A percentile compares a stretch with the other conserved stretches of the same genome.
Conservation (phyloP, 495 filamentous ascomycete species). For the Penicillium cataractarum region DNA sequence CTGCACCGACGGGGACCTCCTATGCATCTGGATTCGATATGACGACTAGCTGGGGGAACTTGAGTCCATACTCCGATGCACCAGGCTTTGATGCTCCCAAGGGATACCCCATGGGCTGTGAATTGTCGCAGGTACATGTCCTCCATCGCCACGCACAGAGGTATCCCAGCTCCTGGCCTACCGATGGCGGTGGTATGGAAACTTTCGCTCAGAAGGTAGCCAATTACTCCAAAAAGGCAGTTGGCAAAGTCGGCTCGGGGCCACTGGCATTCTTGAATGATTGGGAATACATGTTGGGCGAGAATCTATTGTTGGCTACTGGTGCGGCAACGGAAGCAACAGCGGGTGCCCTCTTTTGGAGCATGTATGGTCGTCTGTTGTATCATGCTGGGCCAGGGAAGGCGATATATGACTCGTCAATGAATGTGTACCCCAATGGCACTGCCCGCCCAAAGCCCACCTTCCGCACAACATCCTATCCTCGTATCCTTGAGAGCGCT, state of each 20-base stretch:
- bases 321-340: constrained; percentile 55
- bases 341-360: constrained; percentile 54
- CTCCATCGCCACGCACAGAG: constrained; percentile 58
- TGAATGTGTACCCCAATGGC: constrained; percentile 49
- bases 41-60: constrained; percentile 47
- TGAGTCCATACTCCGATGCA: constrained; percentile 52
- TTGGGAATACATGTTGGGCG: constrained; percentile 52
- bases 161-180: constrained; percentile 42
- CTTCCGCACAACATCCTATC: constrained; percentile 54
- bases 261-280: constrained; percentile 54
- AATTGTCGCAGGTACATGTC: constrained; percentile 54
- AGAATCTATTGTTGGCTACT: constrained; percentile 46
- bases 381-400: constrained; percentile 49
- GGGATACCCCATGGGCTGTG: constrained; percentile 54
- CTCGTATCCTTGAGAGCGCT: constrained; percentile 52
- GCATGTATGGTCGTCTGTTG: constrained; percentile 54
- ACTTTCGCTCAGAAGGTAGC: constrained; percentile 49
- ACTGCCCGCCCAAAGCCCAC: constrained; percentile 40
- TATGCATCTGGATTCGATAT: constrained; percentile 43
- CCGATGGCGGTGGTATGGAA: constrained; percentile 51
- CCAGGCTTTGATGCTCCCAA: constrained; percentile 45
- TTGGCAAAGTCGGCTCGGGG: constrained; percentile 41
- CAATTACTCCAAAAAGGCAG: constrained; percentile 44
- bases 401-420: constrained; percentile 44
- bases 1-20: constrained; percentile 16